Evolutionary conservation across 1,284 basidiomycete species (phyloP), one percentile per base, ranked within the genome.

Genomic region (Cutaneotrichosporon curvatum): DNA sequence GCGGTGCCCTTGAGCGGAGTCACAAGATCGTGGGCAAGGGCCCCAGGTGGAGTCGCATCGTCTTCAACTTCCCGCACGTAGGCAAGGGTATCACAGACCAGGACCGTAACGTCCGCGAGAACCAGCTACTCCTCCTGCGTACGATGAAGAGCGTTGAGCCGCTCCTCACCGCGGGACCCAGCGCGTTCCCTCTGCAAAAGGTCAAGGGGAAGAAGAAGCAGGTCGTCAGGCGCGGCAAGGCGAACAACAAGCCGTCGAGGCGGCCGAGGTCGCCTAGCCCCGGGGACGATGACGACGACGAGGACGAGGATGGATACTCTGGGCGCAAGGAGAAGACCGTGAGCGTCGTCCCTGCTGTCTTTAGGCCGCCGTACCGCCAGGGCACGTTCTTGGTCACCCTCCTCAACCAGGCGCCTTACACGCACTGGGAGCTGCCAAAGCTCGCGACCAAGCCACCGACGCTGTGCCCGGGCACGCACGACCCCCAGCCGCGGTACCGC

Each of bases 11-110:
- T 35, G 82, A 85, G 48, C 53, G 78, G 67, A 9, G 68, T 70
- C 44, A 70, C 58, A 44, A 66, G 60, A 34, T 46, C 36, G 34
- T 85, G 39, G 83, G 81, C 53, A 50, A 48, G 36, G 48, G 48
- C 15, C 40, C 37, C 35, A 44, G 51, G 33, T 86, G 79, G 84
- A 90, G 75, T 76, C 80, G 70, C 45, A 79, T 97, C 48, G 82
- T 89, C 19, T 97, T 90, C 81, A 96, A 97, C 65, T 98, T 97
- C 61, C 94, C 94, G 42, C 94, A 98, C 74, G 85, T 85, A 59
- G 92, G 92, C 84, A 61, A 60, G 79, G 89, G 92, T 1, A 94
- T 97, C 57, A 82, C 87, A 37, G 90, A 98, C 65, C 89, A 94
- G 72, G 84, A 91, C 60, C 81, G 94, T 43, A 98, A 97, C 70